phyloP scores from a whole-genome alignment of 2,329 filamentous ascomycete genomes.

The Alternaria viburni region DNA sequence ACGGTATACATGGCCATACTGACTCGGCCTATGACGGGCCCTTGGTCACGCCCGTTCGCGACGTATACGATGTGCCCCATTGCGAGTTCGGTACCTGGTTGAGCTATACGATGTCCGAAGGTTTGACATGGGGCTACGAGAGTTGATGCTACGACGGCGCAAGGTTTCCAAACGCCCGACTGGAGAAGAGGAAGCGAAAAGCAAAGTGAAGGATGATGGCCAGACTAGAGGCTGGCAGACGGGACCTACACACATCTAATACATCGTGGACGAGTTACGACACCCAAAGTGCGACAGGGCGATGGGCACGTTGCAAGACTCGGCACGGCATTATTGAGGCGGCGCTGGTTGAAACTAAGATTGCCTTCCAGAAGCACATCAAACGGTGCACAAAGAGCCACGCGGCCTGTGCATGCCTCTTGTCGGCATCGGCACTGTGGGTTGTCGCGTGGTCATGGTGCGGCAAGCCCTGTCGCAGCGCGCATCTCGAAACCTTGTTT shows the following conservation, averaged over 20 bases:
- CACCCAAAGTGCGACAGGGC: constrained; percentile 8
- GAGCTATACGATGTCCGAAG: constrained; percentile 10
- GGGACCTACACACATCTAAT: constrained; percentile 12
- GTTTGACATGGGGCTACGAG: constrained; percentile 16
- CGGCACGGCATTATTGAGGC: constrained; percentile 7
- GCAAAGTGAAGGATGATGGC: neutral
- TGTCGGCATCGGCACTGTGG: neutral
- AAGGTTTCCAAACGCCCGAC: neutral
- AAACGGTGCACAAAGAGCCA: constrained; percentile 4
- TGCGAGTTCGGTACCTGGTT: neutral
- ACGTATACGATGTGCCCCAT: constrained; percentile 32
- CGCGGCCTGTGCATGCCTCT: neutral
- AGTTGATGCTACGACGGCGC: neutral
- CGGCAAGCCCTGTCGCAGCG: constrained; percentile 13
- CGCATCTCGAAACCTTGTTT: constrained; percentile 13
- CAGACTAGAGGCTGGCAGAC: neutral
- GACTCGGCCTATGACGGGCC: constrained; percentile 31
- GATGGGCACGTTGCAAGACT: constrained; percentile 7
- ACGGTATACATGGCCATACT: constrained; percentile 28
- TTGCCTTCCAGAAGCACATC: constrained; percentile 10
- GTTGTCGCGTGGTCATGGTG: constrained; percentile 9
- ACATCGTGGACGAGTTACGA: constrained; percentile 7
- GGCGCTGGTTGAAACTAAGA: constrained; percentile 13
- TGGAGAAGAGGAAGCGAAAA: neutral
- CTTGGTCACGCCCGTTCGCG: constrained; percentile 19